Conservation (phyloP, 2,329 filamentous ascomycete genomes). For the Botryotinia calthae region DNA sequence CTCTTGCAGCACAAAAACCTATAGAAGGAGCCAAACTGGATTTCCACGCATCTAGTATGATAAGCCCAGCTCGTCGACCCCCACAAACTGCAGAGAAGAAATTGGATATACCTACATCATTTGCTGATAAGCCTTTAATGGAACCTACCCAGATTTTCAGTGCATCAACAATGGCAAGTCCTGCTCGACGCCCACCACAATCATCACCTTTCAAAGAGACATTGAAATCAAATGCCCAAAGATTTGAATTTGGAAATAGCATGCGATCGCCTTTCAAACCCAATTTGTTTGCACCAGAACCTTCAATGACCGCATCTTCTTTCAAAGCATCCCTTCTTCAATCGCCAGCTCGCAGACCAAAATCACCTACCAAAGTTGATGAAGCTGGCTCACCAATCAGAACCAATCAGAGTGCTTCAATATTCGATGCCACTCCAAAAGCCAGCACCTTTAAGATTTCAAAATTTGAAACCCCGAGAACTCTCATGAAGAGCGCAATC, state of each 20-base stretch:
- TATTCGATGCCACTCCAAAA: constrained; percentile 34
- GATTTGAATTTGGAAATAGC: constrained; percentile 36
- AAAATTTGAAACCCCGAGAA: constrained; percentile 36
- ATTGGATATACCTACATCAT: constrained; percentile 38
- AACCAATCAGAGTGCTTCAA: constrained; percentile 20
- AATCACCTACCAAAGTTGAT: constrained; percentile 37
- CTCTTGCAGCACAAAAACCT: constrained; percentile 33
- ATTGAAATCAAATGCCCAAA: constrained; percentile 56
- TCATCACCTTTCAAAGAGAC: constrained; percentile 56
- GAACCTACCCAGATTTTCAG: constrained; percentile 40
- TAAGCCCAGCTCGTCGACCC: constrained; percentile 56
- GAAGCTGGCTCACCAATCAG: constrained; percentile 36
- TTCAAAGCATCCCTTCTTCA: constrained; percentile 38
- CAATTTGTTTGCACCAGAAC: constrained; percentile 31
- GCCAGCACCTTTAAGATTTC: constrained; percentile 36
- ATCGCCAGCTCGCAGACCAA: constrained; percentile 38
- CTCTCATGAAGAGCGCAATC: constrained; percentile 30
- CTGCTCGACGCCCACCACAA: constrained; percentile 53
- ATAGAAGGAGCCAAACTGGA: constrained; percentile 38
- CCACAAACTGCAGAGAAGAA: constrained; percentile 42
- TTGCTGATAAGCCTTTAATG: constrained; percentile 33
- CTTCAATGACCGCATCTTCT: constrained; percentile 24
- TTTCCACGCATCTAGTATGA: constrained; percentile 43
- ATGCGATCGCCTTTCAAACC: constrained; percentile 36
- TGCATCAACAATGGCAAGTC: constrained; percentile 49